A percentile compares a stretch with the other conserved stretches of the same genome.
These are phyloP conservation scores for Inga laurina DNA, from an alignment of 306 rosid species.

Conservation along the genomic window DNA sequence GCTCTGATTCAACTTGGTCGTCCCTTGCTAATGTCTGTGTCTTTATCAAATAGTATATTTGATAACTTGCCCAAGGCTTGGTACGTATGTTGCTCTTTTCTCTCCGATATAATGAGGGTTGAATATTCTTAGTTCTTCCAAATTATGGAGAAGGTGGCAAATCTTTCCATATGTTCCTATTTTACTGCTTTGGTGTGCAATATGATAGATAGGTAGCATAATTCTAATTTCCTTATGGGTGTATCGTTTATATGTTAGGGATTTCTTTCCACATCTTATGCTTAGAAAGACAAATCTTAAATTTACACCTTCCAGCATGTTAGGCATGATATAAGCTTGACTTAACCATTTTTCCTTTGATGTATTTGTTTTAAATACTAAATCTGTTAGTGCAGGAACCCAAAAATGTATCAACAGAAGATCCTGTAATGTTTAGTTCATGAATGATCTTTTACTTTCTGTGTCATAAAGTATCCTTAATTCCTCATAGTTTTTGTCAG, in stretches of 20 bases:
- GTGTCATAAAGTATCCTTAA: not conserved
- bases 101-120: not conserved
- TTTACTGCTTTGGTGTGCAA: slow-evolving; percentile 13
- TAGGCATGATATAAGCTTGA: slow-evolving; percentile 2
- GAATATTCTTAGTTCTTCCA: not conserved
- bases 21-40: slow-evolving; percentile 72
- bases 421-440: slow-evolving; percentile 7
- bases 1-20: slow-evolving; percentile 70
- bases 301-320: slow-evolving; percentile 15
- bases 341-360: not conserved
- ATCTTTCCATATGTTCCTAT: not conserved
- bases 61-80: slow-evolving; percentile 79
- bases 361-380: not conserved
- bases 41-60: slow-evolving; percentile 51
- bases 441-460: not conserved
- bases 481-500: not conserved
- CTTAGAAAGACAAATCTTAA: slow-evolving; percentile 1
- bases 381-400: slow-evolving; percentile 2
- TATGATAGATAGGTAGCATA: not conserved
- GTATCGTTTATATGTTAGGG: not conserved
- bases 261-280: slow-evolving; percentile 15
- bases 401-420: not conserved
- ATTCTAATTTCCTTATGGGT: not conserved
- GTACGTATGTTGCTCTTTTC: slow-evolving; percentile 50
- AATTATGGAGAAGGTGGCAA: not conserved